Percentiles rank a stretch among this genome's conserved stretches.
These are phyloP conservation scores for Colletotrichum brevisporum DNA, from an alignment of 2,329 filamentous ascomycete genomes.

Conservation along the genomic window DNA sequence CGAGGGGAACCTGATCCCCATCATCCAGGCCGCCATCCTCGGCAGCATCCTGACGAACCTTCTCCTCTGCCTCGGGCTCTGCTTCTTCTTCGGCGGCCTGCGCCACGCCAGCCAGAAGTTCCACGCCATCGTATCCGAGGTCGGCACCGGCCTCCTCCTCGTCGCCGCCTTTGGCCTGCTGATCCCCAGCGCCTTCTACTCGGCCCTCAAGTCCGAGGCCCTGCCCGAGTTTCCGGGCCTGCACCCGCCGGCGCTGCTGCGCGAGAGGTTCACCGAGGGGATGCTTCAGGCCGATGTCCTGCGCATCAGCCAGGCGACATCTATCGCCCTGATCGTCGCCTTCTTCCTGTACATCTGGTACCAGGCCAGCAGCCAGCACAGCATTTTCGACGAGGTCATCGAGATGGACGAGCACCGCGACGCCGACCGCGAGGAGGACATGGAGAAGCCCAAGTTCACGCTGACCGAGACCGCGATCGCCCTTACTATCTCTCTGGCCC, in stretches of 20 bases:
- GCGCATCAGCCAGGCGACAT: constrained; percentile 73
- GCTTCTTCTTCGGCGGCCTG: constrained; percentile 77
- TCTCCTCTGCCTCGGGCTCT: constrained; percentile 75
- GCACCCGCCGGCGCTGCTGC: constrained; percentile 36
- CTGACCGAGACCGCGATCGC: constrained; percentile 75
- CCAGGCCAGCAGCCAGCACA: constrained; percentile 75
- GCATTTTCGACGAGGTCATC: constrained; percentile 72
- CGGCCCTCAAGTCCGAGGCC: constrained; percentile 50
- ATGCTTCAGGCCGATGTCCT: constrained; percentile 63
- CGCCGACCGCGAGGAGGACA: constrained; percentile 69
- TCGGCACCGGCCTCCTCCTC: constrained; percentile 75
- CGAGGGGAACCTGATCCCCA: constrained; percentile 62
- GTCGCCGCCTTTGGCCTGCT: constrained; percentile 64
- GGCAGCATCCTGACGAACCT: constrained; percentile 79
- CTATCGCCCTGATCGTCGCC: constrained; percentile 72
- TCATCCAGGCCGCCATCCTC: constrained; percentile 78
- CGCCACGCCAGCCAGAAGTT: constrained; percentile 72
- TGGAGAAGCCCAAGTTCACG: constrained; percentile 74
- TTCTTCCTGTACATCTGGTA: constrained; percentile 72
- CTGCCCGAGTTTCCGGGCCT: constrained; percentile 44
- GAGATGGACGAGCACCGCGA: constrained; percentile 65
- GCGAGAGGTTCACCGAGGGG: constrained; percentile 48
- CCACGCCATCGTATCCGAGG: constrained; percentile 76
- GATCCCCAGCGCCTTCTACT: constrained; percentile 54
- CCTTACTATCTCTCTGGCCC: constrained; percentile 67